Percentiles rank a stretch among this genome's conserved stretches.
phyloP scores from a whole-genome alignment of 768 basidiomycete species.

The Plicaturopsis crispa region DNA sequence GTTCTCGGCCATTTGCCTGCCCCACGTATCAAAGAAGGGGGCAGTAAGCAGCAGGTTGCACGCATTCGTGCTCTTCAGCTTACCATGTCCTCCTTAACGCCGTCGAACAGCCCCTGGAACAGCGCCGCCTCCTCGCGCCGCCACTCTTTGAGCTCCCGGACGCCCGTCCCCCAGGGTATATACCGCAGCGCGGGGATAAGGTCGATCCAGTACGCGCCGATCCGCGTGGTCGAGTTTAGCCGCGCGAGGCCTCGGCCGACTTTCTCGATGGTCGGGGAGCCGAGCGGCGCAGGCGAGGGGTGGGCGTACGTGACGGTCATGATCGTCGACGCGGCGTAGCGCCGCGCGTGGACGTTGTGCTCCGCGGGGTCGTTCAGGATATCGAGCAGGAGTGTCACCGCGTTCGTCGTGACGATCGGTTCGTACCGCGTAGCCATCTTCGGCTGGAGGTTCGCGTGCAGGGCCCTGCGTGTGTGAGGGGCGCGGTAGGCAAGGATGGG shows the following conservation, averaged over 20 bases:
- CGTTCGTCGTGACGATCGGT: constrained; percentile 37
- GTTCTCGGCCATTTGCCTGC: constrained; percentile 16
- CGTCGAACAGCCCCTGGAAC: constrained; percentile 44
- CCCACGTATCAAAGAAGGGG: too few species aligned
- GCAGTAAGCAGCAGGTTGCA: constrained; percentile 31
- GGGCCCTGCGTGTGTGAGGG: constrained; percentile 27
- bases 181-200: constrained; percentile 30
- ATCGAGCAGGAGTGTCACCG: constrained; percentile 25
- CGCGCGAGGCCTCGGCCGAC: constrained; percentile 26
- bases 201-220: constrained; percentile 28
- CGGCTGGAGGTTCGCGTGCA: constrained; percentile 52
- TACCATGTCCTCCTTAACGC: constrained; percentile 40
- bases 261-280: constrained; percentile 22
- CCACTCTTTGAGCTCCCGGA: constrained; percentile 46
- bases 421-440: constrained; percentile 41
- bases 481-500: neutral
- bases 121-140: constrained; percentile 48
- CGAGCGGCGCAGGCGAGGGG: constrained; percentile 18
- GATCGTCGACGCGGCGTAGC: constrained; percentile 25
- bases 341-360: constrained; percentile 22
- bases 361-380: constrained; percentile 22
- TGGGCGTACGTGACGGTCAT: constrained; percentile 27
- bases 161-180: constrained; percentile 57
- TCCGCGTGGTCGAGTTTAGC: constrained; percentile 27
- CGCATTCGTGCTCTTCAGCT: constrained; percentile 21